A percentile compares a stretch with the other conserved stretches of the same genome.
These are phyloP conservation scores for Isatis tinctoria DNA, from an alignment of 345 rosid species.

Conservation along the genomic window DNA sequence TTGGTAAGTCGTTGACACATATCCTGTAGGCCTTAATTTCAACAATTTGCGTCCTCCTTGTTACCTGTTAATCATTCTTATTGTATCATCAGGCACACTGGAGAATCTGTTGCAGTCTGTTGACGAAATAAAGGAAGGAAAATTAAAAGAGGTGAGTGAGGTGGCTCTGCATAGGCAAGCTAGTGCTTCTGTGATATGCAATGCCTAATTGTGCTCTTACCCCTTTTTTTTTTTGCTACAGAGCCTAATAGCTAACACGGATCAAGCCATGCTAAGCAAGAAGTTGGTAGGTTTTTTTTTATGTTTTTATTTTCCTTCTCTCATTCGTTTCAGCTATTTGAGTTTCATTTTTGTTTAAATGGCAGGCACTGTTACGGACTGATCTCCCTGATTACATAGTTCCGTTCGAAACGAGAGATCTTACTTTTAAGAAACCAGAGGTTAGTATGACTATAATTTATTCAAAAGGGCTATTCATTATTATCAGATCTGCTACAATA, in stretches of 20 bases:
- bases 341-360: background rate
- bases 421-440: constrained; percentile 73
- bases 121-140: constrained; percentile 66
- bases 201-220: constrained; percentile 1
- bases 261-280: constrained; percentile 78
- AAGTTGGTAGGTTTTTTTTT: constrained; percentile 48
- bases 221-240: constrained; percentile 30
- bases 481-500: background rate
- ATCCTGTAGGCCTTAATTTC: background rate
- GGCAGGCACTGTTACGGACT: constrained; percentile 74
- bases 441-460: constrained; percentile 38
- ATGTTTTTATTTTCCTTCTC: background rate
- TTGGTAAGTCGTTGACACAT: constrained; percentile 46
- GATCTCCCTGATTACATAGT: constrained; percentile 90
- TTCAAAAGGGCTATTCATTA: background rate
- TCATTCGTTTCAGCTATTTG: background rate
- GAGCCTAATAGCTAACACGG: constrained; percentile 52
- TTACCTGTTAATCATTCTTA: background rate
- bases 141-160: constrained; percentile 52
- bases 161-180: background rate
- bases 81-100: constrained; percentile 47
- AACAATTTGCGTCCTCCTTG: background rate
- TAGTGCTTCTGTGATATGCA: background rate
- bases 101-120: constrained; percentile 69
- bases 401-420: constrained; percentile 69